These are phyloP conservation scores for Coniella lustricola DNA, from an alignment of 2,329 filamentous ascomycete genomes.

Conservation along the genomic window DNA sequence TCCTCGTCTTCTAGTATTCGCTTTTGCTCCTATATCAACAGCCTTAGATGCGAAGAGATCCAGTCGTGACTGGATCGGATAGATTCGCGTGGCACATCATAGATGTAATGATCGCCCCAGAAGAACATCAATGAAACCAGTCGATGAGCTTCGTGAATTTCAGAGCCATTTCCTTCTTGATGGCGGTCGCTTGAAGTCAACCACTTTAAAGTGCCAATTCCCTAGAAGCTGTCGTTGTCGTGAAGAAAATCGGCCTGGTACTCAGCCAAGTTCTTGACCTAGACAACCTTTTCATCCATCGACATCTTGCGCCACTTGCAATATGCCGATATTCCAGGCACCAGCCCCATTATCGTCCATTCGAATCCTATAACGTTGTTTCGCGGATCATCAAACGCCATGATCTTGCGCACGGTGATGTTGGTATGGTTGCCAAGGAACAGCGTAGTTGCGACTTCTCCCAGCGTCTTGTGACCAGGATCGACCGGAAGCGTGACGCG, in stretches of 20 bases:
- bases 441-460: slow-evolving; percentile 30
- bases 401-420: slow-evolving; percentile 28
- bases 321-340: slow-evolving; percentile 22
- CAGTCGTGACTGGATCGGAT: slow-evolving; percentile 32
- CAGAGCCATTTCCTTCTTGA: not conserved
- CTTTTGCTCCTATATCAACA: slow-evolving; percentile 25
- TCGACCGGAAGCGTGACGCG: slow-evolving; percentile 24
- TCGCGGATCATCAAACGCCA: slow-evolving; percentile 25
- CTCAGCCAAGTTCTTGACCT: slow-evolving; percentile 26
- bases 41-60: slow-evolving; percentile 26
- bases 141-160: slow-evolving; percentile 16
- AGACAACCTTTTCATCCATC: slow-evolving; percentile 24
- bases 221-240: slow-evolving; percentile 19
- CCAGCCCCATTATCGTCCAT: slow-evolving; percentile 31
- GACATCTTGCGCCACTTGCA: slow-evolving; percentile 24
- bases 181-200: not conserved
- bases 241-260: slow-evolving; percentile 24
- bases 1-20: slow-evolving; percentile 22
- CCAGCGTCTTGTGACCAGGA: slow-evolving; percentile 21
- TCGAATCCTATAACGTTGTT: slow-evolving; percentile 30
- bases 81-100: slow-evolving; percentile 29
- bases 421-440: slow-evolving; percentile 24
- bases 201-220: slow-evolving; percentile 24
- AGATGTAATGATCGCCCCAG: slow-evolving; percentile 24
- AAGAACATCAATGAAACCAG: slow-evolving; percentile 30